phyloP scores from a whole-genome alignment of 345 rosid genomes.

The Leavenworthia alabamica region DNA sequence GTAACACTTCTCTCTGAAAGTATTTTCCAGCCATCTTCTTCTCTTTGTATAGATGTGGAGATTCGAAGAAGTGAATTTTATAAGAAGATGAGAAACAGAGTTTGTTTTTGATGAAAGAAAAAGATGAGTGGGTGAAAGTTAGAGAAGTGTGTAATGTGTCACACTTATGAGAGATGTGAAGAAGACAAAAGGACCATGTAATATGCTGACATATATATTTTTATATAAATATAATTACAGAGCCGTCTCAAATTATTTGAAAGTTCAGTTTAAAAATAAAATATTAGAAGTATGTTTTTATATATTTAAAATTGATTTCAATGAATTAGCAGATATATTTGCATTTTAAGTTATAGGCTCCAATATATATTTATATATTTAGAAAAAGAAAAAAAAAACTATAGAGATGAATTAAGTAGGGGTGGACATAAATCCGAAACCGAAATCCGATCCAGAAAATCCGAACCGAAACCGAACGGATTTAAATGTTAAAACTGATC shows the following conservation, averaged over 20 bases:
- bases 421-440: too few species aligned
- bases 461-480: too few species aligned
- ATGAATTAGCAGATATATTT: too few species aligned
- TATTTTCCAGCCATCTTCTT: slow-evolving; percentile 36
- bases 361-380: too few species aligned
- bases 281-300: neutral
- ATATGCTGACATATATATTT: neutral
- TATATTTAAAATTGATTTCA: too few species aligned
- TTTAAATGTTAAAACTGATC: too few species aligned
- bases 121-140: slow-evolving; percentile 22
- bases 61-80: slow-evolving; percentile 15
- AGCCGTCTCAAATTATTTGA: neutral
- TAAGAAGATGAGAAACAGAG: slow-evolving; percentile 11
- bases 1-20: slow-evolving; percentile 51
- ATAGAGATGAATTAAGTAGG: too few species aligned
- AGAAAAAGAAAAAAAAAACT: too few species aligned
- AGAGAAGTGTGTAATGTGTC: slow-evolving; percentile 10
- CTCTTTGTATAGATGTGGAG: slow-evolving; percentile 7
- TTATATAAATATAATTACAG: too few species aligned
- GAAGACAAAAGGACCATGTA: neutral
- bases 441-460: too few species aligned
- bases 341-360: neutral
- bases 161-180: neutral
- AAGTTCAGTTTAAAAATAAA: neutral
- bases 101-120: neutral